Evolutionary conservation across 768 basidiomycete species (phyloP).

Genomic region (Mycena galopus): DNA sequence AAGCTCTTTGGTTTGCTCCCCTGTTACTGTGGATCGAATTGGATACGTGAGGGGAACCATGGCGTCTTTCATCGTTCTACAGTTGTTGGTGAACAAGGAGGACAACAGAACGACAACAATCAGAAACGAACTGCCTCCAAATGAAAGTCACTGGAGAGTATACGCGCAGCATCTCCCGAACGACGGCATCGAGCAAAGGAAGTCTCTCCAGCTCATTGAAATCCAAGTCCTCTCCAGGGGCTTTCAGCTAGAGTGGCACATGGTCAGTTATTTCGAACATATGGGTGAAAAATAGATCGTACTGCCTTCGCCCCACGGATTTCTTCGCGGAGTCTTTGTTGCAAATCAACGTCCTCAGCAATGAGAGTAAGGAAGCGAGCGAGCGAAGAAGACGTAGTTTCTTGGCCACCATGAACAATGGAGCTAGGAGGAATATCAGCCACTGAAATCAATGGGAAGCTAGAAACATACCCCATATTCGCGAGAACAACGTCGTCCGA

Average conservation of each 20-base stretch:
- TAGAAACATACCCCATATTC: conserved; percentile 45
- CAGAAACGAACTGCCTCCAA: conserved; percentile 47
- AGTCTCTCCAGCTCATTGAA: conserved; percentile 55
- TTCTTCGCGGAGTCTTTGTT: conserved; percentile 46
- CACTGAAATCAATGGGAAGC: not conserved
- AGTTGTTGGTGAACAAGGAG: not conserved
- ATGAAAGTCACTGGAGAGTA: conserved; percentile 44
- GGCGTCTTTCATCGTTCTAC: conserved; percentile 48
- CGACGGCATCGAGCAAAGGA: conserved; percentile 54
- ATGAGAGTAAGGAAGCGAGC: conserved; percentile 45
- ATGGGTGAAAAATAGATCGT: not conserved
- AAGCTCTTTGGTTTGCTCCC: conserved; percentile 47
- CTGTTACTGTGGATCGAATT: conserved; percentile 42
- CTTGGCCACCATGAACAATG: conserved; percentile 50
- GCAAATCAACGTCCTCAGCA: conserved; percentile 44
- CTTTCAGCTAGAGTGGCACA: conserved; percentile 29
- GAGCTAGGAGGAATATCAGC: conserved; percentile 34
- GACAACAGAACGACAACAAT: not conserved
- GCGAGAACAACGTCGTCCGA: conserved; percentile 45
- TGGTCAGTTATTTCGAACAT: not conserved
- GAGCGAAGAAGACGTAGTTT: conserved; percentile 50
- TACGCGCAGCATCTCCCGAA: conserved; percentile 52
- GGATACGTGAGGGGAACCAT: conserved; percentile 51
- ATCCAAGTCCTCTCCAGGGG: conserved; percentile 42
- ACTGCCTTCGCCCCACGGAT: conserved; percentile 35